Percentiles rank a stretch among this genome's conserved stretches.
phyloP scores from a whole-genome alignment of 495 filamentous ascomycete genomes.

The Annulohypoxylon moriforme region DNA sequence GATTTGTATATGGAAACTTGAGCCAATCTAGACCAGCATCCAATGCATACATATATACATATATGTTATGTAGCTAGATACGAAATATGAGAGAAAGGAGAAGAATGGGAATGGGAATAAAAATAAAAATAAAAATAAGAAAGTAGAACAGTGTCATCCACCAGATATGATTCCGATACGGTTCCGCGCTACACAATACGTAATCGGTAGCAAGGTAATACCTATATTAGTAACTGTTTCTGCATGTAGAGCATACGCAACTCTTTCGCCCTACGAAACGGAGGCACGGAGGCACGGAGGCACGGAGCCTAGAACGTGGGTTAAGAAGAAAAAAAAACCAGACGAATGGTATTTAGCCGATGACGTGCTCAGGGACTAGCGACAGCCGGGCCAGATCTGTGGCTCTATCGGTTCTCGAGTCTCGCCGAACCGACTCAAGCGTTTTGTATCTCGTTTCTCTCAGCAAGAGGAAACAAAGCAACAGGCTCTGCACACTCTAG shows the following conservation, averaged over 20 bases:
- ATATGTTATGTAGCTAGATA: no score
- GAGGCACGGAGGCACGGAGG: background rate
- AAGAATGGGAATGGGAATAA: background rate
- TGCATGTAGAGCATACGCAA: slow-evolving; percentile 6
- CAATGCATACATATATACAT: background rate
- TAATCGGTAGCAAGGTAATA: slow-evolving; percentile 20
- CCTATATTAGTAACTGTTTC: no score
- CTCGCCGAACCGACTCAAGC: slow-evolving; percentile 21
- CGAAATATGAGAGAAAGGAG: no score
- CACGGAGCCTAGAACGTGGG: slow-evolving; percentile 25
- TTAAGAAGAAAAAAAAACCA: slow-evolving; percentile 20
- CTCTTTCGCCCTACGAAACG: slow-evolving; percentile 3
- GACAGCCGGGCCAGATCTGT: slow-evolving; percentile 30
- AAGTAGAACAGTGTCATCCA: background rate
- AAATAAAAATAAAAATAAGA: background rate
- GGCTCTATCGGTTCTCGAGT: slow-evolving; percentile 37
- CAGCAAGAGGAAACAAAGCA: background rate
- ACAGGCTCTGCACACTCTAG: background rate
- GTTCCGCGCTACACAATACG: slow-evolving; percentile 35
- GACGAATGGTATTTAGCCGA: slow-evolving; percentile 53
- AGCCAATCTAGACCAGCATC: background rate
- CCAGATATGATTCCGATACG: slow-evolving; percentile 11
- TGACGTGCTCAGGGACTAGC: slow-evolving; percentile 58
- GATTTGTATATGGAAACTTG: background rate
- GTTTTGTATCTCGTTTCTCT: background rate